A percentile compares a stretch with the other conserved stretches of the same genome.
Conservation (phyloP, 2,329 filamentous ascomycete species). For the Corniculantispora saksenae region DNA sequence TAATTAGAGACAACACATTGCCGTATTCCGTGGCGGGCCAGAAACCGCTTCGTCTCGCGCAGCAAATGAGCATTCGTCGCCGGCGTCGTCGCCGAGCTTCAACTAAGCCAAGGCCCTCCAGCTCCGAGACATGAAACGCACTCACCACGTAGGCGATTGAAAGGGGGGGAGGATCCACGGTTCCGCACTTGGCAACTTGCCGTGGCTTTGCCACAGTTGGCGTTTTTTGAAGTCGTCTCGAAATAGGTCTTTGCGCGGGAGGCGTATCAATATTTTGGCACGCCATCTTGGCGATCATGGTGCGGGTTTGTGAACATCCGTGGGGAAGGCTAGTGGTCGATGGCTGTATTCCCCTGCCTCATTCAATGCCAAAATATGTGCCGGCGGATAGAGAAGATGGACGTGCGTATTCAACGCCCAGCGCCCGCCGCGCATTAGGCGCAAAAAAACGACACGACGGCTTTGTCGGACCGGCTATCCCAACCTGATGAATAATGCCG, state of each 20-base stretch:
- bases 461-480: neutral
- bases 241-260: neutral
- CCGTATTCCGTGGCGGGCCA: neutral
- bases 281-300: neutral
- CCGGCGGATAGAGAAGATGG: neutral
- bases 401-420: no score
- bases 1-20: neutral
- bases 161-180: neutral
- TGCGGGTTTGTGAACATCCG: neutral
- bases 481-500: neutral
- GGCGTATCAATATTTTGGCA: neutral
- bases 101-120: neutral
- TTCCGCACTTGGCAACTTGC: neutral
- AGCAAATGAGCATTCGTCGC: no score
- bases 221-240: neutral
- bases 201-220: neutral
- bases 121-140: neutral
- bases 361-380: neutral
- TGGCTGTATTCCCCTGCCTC: neutral
- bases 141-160: neutral
- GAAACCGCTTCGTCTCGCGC: neutral
- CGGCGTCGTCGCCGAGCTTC: neutral
- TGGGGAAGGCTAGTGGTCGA: neutral
- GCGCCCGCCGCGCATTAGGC: neutral
- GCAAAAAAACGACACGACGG: neutral